Evolutionary conservation across 331 rosid species (phyloP).

Genomic region (Acacia concinna): DNA sequence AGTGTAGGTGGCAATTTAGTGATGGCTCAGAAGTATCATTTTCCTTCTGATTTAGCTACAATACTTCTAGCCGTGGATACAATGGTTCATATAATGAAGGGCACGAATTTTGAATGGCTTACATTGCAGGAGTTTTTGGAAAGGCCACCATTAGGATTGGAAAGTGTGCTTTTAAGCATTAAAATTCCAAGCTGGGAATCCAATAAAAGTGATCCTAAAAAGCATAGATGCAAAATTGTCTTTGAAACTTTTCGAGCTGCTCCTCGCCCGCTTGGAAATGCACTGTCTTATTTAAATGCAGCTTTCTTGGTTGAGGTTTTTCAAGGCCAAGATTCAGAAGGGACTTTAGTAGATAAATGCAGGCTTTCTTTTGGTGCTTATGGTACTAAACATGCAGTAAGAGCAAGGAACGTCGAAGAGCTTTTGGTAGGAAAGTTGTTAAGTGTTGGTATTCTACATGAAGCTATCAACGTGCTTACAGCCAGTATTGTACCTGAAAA

Average conservation of each 20-base stretch:
- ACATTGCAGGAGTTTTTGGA: constrained; percentile 70
- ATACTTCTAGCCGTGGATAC: constrained; percentile 58
- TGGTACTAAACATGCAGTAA: constrained; percentile 60
- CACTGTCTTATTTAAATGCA: constrained; percentile 53
- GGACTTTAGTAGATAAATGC: constrained; percentile 41
- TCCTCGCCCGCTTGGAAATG: constrained; percentile 62
- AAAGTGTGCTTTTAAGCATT: constrained; percentile 57
- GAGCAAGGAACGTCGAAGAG: constrained; percentile 55
- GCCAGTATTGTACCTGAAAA: constrained; percentile 43
- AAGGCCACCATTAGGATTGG: constrained; percentile 57
- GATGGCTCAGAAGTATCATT: constrained; percentile 71
- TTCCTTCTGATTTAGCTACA: constrained; percentile 83
- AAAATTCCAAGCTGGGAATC: constrained; percentile 63
- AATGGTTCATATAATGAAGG: constrained; percentile 42
- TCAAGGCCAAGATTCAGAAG: constrained; percentile 45
- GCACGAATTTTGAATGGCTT: constrained; percentile 40
- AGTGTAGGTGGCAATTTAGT: constrained; percentile 89
- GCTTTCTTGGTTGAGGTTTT: constrained; percentile 67
- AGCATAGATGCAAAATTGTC: constrained; percentile 29
- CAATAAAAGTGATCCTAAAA: constrained; percentile 27
- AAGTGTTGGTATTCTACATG: constrained; percentile 38
- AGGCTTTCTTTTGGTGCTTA: constrained; percentile 60
- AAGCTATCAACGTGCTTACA: constrained; percentile 48
- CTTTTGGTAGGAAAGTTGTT: constrained; percentile 45
- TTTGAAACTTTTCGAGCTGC: constrained; percentile 68